phyloP scores from a whole-genome alignment of 805 yeast species.

The Yamadazyma phyllophila region DNA sequence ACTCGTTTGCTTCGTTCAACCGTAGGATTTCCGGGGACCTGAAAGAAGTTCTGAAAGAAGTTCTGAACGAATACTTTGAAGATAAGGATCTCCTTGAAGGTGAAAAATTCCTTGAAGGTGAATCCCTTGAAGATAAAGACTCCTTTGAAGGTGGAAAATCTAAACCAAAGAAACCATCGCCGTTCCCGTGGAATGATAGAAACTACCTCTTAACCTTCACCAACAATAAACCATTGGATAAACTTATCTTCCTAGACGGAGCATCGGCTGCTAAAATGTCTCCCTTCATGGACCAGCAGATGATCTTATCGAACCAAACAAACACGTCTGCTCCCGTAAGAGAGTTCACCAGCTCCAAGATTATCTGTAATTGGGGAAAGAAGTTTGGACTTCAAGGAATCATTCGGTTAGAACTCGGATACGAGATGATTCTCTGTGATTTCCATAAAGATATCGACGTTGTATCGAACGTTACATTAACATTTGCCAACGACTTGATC shows the following conservation, averaged over 20 bases:
- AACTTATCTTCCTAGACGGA: constrained; percentile 57
- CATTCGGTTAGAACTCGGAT: constrained; percentile 58
- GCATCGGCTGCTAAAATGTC: constrained; percentile 63
- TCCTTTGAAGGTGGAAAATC: too few relatives aligned
- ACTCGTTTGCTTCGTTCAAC: constrained; percentile 37
- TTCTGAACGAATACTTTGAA: too few relatives aligned
- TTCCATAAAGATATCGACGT: constrained; percentile 48
- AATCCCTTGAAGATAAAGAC: too few relatives aligned
- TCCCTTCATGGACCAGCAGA: constrained; percentile 59
- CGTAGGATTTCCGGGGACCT: constrained; percentile 5
- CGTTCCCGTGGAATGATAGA: constrained; percentile 8
- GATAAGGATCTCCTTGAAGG: too few relatives aligned
- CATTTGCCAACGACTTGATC: constrained; percentile 33
- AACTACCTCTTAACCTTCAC: constrained; percentile 44
- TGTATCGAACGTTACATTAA: constrained; percentile 44
- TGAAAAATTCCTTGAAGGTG: too few relatives aligned
- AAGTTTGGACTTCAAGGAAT: constrained; percentile 57
- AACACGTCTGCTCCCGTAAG: constrained; percentile 19
- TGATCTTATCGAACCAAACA: constrained; percentile 21
- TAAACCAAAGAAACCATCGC: not conserved
- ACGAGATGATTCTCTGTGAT: constrained; percentile 60
- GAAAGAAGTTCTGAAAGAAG: too few relatives aligned
- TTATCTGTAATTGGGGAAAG: constrained; percentile 56
- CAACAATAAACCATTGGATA: constrained; percentile 46
- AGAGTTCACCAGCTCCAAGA: constrained; percentile 48